phyloP scores from a whole-genome alignment of 129 eudicot genomes.

The Arctium lappa region DNA sequence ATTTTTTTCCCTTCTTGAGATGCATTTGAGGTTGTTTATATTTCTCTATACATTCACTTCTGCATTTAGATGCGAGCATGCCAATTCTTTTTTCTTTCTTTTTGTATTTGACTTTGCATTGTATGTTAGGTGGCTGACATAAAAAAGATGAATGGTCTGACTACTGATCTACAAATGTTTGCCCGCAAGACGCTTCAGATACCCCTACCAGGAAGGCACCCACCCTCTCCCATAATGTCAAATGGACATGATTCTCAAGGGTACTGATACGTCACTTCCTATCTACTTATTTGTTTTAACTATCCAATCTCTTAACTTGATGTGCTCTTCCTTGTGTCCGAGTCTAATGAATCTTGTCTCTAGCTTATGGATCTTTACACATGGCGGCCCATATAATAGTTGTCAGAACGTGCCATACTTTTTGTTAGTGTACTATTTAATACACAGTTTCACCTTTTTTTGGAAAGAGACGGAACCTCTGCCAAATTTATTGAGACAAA shows the following conservation, averaged over 20 bases:
- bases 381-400: neutral
- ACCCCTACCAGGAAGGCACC: slow-evolving; percentile 95
- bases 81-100: neutral
- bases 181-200: slow-evolving; percentile 80
- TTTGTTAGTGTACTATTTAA: neutral
- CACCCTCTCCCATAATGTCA: slow-evolving; percentile 68
- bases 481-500: neutral
- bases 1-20: neutral
- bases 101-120: slow-evolving; percentile 11
- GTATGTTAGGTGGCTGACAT: slow-evolving; percentile 79
- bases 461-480: neutral
- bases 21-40: neutral
- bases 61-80: neutral
- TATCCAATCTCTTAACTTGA: slow-evolving; percentile 6
- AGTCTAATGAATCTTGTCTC: slow-evolving; percentile 13
- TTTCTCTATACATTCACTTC: neutral
- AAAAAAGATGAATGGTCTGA: slow-evolving; percentile 74
- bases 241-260: slow-evolving; percentile 51
- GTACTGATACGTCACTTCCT: slow-evolving; percentile 31
- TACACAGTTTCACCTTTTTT: slow-evolving; percentile 5
- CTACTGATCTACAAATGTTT: slow-evolving; percentile 93
- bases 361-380: neutral
- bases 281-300: neutral
- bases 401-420: neutral
- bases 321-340: neutral